Base-by-base conservation (phyloP, 2,329 filamentous ascomycete species). In the Ophiostoma ulmi region DNA sequence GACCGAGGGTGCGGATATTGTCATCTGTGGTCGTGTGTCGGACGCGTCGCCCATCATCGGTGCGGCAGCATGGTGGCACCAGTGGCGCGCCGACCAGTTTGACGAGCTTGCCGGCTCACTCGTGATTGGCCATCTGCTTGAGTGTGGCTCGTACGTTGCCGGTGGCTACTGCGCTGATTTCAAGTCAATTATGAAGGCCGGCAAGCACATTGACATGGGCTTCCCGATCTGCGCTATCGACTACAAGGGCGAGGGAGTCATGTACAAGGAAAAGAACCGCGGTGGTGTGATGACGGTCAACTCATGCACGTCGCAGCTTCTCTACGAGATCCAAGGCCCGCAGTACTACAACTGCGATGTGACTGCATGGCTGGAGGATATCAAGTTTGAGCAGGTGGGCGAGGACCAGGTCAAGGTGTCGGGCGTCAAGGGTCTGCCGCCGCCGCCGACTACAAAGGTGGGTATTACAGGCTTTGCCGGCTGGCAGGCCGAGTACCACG, bases 171-270 rank as follows among this genome's bases (percentile, higher is more conserved):
- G 83, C 72, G 77, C 81, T 1, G 83, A 81, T 1, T 82, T 82
- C 72, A 80, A 81, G 72, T 77, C 80, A 14, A 80, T 81, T 70
- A 72, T 78, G 1, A 80, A 84, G 8, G 75, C 77, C 0, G 77
- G 84, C 35, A 76, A 83, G 65, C 69, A 72, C 68, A 64, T 72
- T 44, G 81, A 82, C 65, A 78, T 83, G 1, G 79, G 79, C 0
- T 85, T 84, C 70, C 82, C 82, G 0, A 84, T 86, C 72, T 83
- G 81, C 0, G 83, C 86, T 68, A 79, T 87, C 13, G 79, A 79
- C 26, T 75, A 73, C 1, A 81, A 83, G 72, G 84, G 84, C 0
- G 72, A 73, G 68, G 75, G 74, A 38, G 72, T 74, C 61, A 76
- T 78, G 52, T 74, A 72, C 39, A 78, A 77, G 70, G 75, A 77